Evolutionary conservation across 2,329 filamentous ascomycete genomes (phyloP), one percentile per base, ranked within the genome.

Genomic region (Alternaria sp.): DNA sequence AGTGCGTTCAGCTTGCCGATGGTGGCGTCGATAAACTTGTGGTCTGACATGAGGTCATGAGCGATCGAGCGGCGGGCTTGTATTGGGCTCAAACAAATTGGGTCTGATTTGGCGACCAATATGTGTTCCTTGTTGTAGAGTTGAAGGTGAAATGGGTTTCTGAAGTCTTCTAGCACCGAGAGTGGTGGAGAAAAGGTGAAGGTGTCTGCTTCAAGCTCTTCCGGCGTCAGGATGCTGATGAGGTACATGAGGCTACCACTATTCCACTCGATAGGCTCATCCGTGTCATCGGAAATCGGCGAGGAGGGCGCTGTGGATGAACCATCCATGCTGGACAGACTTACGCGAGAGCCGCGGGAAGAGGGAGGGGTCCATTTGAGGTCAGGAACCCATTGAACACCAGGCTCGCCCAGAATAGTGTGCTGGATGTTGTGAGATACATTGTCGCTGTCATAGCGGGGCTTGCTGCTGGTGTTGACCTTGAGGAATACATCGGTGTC

Each of bases 231-330:
- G 32, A 63, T 54, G 30, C 45, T 45, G 17, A 73, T 49, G 17
- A 75, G 65, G 59, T 72, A 73, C 44, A 65, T 66, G 15, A 74
- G 54, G 46, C 67, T 62, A 15, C 51, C 50, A 23, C 61, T 62
- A 21, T 51, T 67, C 72, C 71, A 75, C 26, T 59, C 17, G 49
- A 73, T 60, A 3, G 65, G 52, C 0, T 15, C 30, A 25, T 36
- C 7, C 23, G 30, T 32, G 43, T 25, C 52, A 25, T 44, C 17
- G 26, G 55, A 13, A 10, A n/a, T 32, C 12, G 47, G 57, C 2
- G 63, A 60, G 8, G 49, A 53, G 5, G 57, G 52, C 23, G 46
- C 19, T 19, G 53, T 59, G 36, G 62, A 57, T 19, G 43, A 30
- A 57, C 11, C 21, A 17, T 43, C 44, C 32, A 26, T 23, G 9